These are phyloP conservation scores for Balakata baccata DNA, from an alignment of 345 rosid genomes.

Conservation along the genomic window DNA sequence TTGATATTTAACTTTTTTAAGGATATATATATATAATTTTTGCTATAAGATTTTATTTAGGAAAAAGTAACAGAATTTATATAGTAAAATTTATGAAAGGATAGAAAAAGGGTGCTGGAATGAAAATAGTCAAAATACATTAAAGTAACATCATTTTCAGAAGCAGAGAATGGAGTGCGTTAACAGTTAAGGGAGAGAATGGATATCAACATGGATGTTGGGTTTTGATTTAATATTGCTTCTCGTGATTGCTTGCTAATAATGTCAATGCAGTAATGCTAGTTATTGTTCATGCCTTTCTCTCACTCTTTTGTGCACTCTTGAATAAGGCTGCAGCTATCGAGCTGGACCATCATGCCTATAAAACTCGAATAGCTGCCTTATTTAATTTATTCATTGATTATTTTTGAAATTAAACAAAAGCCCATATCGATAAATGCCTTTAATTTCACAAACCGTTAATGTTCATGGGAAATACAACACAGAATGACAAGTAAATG, in stretches of 20 bases:
- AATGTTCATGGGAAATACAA: constrained; percentile 10
- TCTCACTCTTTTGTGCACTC: constrained; percentile 7
- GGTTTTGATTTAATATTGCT: constrained; percentile 17
- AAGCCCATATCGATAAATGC: too few relatives aligned
- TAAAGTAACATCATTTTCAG: constrained; percentile 33
- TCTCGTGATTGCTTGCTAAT: constrained; percentile 23
- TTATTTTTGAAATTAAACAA: background rate
- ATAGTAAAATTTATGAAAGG: background rate
- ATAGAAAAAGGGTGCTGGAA: background rate
- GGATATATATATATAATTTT: too few relatives aligned
- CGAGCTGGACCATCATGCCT: constrained; percentile 12
- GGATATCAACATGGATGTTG: constrained; percentile 32
- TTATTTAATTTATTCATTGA: background rate
- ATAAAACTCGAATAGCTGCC: background rate
- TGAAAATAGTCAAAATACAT: too few relatives aligned
- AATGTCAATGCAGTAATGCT: too few relatives aligned
- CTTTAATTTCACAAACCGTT: constrained; percentile 49
- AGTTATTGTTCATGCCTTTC: background rate
- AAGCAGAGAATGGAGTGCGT: background rate
- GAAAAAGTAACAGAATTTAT: too few relatives aligned
- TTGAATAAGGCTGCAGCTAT: constrained; percentile 23
- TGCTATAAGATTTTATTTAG: too few relatives aligned
- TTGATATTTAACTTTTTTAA: too few relatives aligned
- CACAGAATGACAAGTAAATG: constrained; percentile 49
- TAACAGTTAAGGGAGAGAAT: background rate